These are phyloP conservation scores for Boeremia lycopersici DNA, from an alignment of 2,329 filamentous ascomycete species.

Conservation along the genomic window DNA sequence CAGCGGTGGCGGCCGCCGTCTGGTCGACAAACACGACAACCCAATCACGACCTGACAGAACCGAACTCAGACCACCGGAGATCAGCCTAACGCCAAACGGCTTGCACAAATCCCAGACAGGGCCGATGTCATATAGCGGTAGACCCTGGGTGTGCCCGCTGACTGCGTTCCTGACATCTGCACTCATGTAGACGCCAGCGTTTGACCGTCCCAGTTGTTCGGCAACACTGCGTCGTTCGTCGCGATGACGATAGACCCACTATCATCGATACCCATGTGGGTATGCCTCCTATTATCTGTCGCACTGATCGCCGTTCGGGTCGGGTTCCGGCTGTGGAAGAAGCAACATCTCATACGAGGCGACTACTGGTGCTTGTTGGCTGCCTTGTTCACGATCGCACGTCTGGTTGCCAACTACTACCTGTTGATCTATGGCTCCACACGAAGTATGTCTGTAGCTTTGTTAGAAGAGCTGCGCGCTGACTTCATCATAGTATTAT, in stretches of 20 bases:
- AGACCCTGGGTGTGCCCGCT: background rate
- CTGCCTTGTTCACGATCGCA: constrained; percentile 18
- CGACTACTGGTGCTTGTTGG: constrained; percentile 25
- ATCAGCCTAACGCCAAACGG: constrained; percentile 5
- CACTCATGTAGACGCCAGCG: constrained; percentile 14
- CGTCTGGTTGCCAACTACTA: constrained; percentile 22
- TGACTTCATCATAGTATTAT: constrained; percentile 13
- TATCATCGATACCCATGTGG: constrained; percentile 20
- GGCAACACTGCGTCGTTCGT: constrained; percentile 4
- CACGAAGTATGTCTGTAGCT: constrained; percentile 14
- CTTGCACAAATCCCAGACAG: constrained; percentile 5
- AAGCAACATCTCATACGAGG: constrained; percentile 20
- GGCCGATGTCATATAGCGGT: constrained; percentile 11
- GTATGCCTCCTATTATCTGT: constrained; percentile 23
- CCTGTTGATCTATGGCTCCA: constrained; percentile 23
- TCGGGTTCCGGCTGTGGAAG: constrained; percentile 17
- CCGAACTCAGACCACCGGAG: background rate
- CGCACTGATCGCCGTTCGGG: constrained; percentile 18
- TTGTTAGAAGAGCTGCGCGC: background rate
- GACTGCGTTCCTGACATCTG: constrained; percentile 2
- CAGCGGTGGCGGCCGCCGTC: constrained; percentile 7
- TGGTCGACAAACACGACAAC: background rate
- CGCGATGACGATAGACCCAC: constrained; percentile 9
- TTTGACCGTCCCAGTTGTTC: constrained; percentile 2
- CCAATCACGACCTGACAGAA: constrained; percentile 2